Conservation (phyloP, 306 rosid species). For the Astragalus glycyphyllos region DNA sequence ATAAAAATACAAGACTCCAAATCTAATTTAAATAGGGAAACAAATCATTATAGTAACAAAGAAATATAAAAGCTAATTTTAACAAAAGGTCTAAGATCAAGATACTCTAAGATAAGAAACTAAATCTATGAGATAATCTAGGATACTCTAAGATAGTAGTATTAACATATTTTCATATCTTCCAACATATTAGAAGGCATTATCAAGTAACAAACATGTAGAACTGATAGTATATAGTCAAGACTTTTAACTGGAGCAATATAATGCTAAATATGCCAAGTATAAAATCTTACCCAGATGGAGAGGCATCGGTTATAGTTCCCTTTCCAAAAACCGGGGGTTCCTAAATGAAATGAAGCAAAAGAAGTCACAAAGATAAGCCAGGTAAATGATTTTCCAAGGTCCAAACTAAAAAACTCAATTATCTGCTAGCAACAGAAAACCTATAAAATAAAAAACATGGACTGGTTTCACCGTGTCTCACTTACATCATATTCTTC, state of each 20-base stretch:
- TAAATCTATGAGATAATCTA: neutral
- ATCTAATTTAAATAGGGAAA: neutral
- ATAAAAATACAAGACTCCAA: neutral
- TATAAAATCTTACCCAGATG: slow-evolving; percentile 69
- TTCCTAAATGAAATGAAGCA: slow-evolving; percentile 63
- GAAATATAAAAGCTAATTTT: neutral
- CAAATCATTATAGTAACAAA: neutral
- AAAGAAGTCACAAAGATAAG: slow-evolving; percentile 40
- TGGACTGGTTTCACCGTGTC: slow-evolving; percentile 20
- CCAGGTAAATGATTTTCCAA: slow-evolving; percentile 32
- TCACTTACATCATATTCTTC: slow-evolving; percentile 91
- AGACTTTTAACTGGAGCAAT: slow-evolving; percentile 19
- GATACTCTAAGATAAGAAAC: neutral
- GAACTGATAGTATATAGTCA: neutral
- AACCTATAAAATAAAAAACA: slow-evolving; percentile 22
- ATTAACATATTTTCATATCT: neutral
- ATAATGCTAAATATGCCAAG: neutral
- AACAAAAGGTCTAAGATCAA: neutral
- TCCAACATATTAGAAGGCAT: neutral
- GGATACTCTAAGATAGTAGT: neutral
- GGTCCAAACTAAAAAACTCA: neutral
- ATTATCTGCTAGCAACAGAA: neutral
- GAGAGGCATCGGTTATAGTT: slow-evolving; percentile 54
- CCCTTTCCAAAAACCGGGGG: slow-evolving; percentile 92
- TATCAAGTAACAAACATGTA: slow-evolving; percentile 4